Evolutionary conservation across 192 early-diverging fungal genomes (phyloP).

Genomic region (Gryganskiella cystojenkinii): DNA sequence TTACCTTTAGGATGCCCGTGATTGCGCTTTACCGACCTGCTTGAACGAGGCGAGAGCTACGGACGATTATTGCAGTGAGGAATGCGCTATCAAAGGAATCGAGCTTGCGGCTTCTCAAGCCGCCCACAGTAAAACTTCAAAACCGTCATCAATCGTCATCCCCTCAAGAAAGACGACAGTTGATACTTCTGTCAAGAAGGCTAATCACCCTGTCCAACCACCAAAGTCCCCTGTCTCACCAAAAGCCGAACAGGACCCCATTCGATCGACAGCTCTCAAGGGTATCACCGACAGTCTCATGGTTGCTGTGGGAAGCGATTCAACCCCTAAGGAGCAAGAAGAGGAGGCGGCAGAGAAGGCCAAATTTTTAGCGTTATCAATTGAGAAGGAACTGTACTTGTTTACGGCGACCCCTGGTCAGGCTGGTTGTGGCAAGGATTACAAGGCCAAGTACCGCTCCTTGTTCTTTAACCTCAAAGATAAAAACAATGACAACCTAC

Average conservation of each 20-base stretch:
- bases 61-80: slow-evolving; percentile 57
- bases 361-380: slow-evolving; percentile 45
- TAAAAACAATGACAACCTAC: slow-evolving; percentile 81
- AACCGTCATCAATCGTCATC: slow-evolving; percentile 4
- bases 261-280: slow-evolving; percentile 61
- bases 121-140: slow-evolving; percentile 26
- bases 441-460: slow-evolving; percentile 85
- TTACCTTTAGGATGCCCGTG: slow-evolving; percentile 31
- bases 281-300: slow-evolving; percentile 53
- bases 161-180: slow-evolving; percentile 8
- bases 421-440: slow-evolving; percentile 62
- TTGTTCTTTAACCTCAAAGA: slow-evolving; percentile 83
- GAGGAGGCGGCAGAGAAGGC: slow-evolving; percentile 36
- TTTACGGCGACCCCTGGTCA: slow-evolving; percentile 58
- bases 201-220: slow-evolving; percentile 9
- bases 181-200: slow-evolving; percentile 11
- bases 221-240: slow-evolving; percentile 15
- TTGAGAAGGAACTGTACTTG: slow-evolving; percentile 63
- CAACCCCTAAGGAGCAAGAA: neutral
- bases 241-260: slow-evolving; percentile 52
- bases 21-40: slow-evolving; percentile 53
- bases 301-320: slow-evolving; percentile 24
- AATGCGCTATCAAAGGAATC: slow-evolving; percentile 56
- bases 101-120: slow-evolving; percentile 47
- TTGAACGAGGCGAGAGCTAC: slow-evolving; percentile 48